Percentiles rank a stretch among this genome's conserved stretches.
phyloP scores from a whole-genome alignment of 2,329 filamentous ascomycete species.

The Ophiostoma sp. region DNA sequence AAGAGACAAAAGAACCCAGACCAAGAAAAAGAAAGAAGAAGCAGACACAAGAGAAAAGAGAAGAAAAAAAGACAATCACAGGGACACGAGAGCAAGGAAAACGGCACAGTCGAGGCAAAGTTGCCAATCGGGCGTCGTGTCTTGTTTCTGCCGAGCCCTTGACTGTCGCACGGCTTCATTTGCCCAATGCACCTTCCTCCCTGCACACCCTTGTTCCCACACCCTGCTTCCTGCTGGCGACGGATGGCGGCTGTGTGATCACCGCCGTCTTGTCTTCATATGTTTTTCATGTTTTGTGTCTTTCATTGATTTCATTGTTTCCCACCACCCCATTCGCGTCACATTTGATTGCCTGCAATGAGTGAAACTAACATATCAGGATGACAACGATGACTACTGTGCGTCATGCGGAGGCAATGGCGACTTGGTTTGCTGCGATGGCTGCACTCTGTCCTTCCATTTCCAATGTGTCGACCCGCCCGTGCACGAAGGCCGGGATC shows the following conservation, averaged over 20 bases:
- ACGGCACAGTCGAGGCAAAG: slow-evolving; percentile 6
- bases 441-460: slow-evolving; percentile 85
- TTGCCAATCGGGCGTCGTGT: slow-evolving; percentile 7
- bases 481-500: slow-evolving; percentile 54
- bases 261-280: neutral
- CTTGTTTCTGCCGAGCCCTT: slow-evolving; percentile 19
- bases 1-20: neutral
- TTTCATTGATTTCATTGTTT: neutral
- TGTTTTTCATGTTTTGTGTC: slow-evolving; percentile 3
- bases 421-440: slow-evolving; percentile 87
- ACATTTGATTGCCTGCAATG: neutral
- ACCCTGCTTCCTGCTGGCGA: neutral
- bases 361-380: slow-evolving; percentile 34
- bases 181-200: neutral
- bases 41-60: neutral
- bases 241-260: slow-evolving; percentile 18
- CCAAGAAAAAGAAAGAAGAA: neutral
- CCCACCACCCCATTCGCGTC: neutral
- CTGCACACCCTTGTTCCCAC: slow-evolving; percentile 1
- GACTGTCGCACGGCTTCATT: neutral
- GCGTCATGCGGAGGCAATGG: slow-evolving; percentile 78
- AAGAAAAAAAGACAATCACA: neutral
- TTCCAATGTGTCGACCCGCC: slow-evolving; percentile 83
- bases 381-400: slow-evolving; percentile 87
- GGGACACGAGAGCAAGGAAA: neutral